Evolutionary conservation across 495 filamentous ascomycete genomes (phyloP), one percentile per base, ranked within the genome.

Genomic region (Hypoxylon perforatum): DNA sequence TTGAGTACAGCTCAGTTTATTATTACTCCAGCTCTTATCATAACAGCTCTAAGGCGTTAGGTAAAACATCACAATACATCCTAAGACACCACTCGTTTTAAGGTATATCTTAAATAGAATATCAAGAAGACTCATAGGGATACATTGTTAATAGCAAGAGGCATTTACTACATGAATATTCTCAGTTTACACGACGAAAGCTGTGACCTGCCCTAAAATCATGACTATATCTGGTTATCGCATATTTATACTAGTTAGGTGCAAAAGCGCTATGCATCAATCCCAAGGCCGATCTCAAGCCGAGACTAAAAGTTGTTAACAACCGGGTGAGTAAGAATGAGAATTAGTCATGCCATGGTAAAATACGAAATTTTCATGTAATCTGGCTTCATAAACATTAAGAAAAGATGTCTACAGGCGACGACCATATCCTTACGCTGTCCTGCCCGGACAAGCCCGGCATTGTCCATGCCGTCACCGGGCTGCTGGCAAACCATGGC

Each of bases 381-480:
- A 48, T 62, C 52, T 58, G 54, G 30, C 56, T 53, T 57, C 52
- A 58, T 22, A 11, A 46, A 36, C 59, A 57, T 56, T 17, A 36
- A 52, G 46, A 48, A 69, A 65, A 18, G 6, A 74, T 74, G 72
- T 51, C 72, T 58, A 25, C 63, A 25, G 58, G 21, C 57, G 65
- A 77, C 60, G 85, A 88, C 75, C 88, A 88, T 78, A 88, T 90
- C 76, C 85, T 92, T 49, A 92, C 88, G 25, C 81, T 92, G 52
- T 91, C 89, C 33, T 91, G 89, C 76, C 89, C 89, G 44, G 89
- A 92, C 76, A 86, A 87, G 73, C 82, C 88, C 42, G 90, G 90
- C 67, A 91, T 92, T 72, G 89, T 92, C 42, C 87, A 91, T 73
- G 89, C 89, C 39, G 89, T 92, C 50, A 91, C 90, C 12, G 88